These are phyloP conservation scores for Pyricularia pennisetigena DNA, from an alignment of 2,329 filamentous ascomycete species.

Conservation along the genomic window DNA sequence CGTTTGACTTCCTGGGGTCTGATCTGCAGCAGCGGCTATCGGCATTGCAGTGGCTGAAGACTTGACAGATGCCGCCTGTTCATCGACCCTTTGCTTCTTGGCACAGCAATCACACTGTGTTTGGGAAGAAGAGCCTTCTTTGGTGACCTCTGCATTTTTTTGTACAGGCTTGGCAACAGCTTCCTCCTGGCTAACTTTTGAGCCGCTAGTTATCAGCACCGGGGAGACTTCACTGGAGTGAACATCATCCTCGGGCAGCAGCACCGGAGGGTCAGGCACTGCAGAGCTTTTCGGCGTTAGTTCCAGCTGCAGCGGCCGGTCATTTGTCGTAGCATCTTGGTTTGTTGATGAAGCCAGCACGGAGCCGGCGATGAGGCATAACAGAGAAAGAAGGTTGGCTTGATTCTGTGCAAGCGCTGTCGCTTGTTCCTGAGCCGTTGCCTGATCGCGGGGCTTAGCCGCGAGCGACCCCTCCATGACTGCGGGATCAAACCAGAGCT, in stretches of 20 bases:
- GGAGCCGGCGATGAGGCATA: conserved; percentile 1
- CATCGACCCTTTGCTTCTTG: background rate
- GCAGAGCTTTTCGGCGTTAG: background rate
- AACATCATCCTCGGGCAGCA: background rate
- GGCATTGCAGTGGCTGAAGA: background rate
- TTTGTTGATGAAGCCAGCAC: background rate
- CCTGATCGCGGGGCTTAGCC: background rate
- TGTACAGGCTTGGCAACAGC: background rate
- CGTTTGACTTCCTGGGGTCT: background rate
- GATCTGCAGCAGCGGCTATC: background rate
- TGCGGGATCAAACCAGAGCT: background rate
- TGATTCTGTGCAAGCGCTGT: background rate
- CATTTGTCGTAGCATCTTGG: background rate
- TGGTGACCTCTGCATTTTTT: background rate
- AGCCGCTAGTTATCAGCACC: background rate
- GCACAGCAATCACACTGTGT: background rate
- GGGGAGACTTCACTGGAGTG: no score
- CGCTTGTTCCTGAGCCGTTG: background rate
- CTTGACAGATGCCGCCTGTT: background rate
- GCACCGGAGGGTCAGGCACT: background rate
- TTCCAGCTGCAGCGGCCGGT: background rate
- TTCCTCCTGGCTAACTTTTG: background rate
- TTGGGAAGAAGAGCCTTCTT: background rate
- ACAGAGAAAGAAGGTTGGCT: background rate
- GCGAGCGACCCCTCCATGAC: background rate